Conservation (phyloP, 1,284 basidiomycete species). For the Lignosus rhinocerotis region DNA sequence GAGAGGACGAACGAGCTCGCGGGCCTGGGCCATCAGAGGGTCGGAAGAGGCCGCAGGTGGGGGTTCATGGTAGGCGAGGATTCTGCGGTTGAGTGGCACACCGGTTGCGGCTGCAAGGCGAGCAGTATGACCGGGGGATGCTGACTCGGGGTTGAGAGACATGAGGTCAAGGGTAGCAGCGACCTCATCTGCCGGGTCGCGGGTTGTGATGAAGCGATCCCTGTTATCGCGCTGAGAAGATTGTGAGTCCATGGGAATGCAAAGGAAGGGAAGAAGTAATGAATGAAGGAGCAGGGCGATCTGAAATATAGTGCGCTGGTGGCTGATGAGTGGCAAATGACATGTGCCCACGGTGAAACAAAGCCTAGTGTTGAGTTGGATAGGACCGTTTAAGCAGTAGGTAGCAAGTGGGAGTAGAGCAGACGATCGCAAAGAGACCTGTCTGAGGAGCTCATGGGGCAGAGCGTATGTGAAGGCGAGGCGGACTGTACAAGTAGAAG, state of each 20-base stretch:
- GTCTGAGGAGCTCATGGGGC: neutral
- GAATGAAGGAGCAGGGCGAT: neutral
- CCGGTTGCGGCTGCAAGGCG: conserved; percentile 74
- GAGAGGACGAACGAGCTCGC: conserved; percentile 71
- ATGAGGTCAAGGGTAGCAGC: conserved; percentile 65
- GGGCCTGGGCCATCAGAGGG: conserved; percentile 67
- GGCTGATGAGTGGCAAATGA: conserved; percentile 7
- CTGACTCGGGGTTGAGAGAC: conserved; percentile 57
- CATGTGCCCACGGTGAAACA: neutral
- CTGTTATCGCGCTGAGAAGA: conserved; percentile 45
- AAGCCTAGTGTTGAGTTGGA: too few species aligned
- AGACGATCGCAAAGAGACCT: neutral
- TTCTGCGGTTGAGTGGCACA: conserved; percentile 70
- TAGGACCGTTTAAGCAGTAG: neutral
- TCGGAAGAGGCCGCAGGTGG: conserved; percentile 72
- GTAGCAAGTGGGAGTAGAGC: neutral
- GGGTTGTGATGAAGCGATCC: conserved; percentile 75
- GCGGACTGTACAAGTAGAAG: neutral
- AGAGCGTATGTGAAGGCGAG: neutral
- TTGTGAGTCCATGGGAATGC: conserved; percentile 15
- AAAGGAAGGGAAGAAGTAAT: neutral
- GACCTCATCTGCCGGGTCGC: conserved; percentile 55
- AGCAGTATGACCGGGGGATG: conserved; percentile 75
- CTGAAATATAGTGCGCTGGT: neutral
- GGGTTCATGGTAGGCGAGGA: conserved; percentile 77